Evolutionary conservation across 768 basidiomycete genomes (phyloP).

Genomic region (Hydnomerulius pinastri): DNA sequence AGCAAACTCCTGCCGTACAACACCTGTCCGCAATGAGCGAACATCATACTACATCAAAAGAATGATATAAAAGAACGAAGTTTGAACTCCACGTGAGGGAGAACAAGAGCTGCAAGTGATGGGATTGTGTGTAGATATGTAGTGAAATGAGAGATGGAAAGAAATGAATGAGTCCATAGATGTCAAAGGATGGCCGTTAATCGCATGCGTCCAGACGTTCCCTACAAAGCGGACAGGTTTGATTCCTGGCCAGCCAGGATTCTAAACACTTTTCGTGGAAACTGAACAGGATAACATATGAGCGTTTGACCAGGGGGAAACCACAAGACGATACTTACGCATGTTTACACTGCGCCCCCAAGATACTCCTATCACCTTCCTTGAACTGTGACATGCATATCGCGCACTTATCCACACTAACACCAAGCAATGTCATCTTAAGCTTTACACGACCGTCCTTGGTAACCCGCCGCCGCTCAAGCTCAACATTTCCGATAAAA

Average conservation of each 20-base stretch:
- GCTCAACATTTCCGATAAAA: slow-evolving; percentile 49
- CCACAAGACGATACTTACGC: slow-evolving; percentile 33
- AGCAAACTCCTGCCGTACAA: background rate
- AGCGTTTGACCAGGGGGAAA: background rate
- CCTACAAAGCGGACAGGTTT: slow-evolving; percentile 69
- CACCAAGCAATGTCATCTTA: slow-evolving; percentile 65
- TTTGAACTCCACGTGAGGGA: background rate
- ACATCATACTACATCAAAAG: slow-evolving; percentile 2
- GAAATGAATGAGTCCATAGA: slow-evolving; percentile 1
- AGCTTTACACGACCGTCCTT: slow-evolving; percentile 70
- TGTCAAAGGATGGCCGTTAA: slow-evolving; percentile 6
- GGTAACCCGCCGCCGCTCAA: slow-evolving; percentile 59
- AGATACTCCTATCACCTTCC: slow-evolving; percentile 52
- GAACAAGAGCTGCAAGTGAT: slow-evolving; percentile 4
- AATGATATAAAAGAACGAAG: slow-evolving; percentile 9
- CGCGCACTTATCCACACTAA: slow-evolving; percentile 67
- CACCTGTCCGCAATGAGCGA: background rate
- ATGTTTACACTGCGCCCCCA: slow-evolving; percentile 64
- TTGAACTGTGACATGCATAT: slow-evolving; percentile 75
- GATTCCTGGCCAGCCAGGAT: slow-evolving; percentile 60
- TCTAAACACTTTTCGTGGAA: slow-evolving; percentile 67
- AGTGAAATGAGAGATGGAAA: slow-evolving; percentile 9
- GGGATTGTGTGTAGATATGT: slow-evolving; percentile 13
- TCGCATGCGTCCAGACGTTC: slow-evolving; percentile 38
- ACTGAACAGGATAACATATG: slow-evolving; percentile 20